Conservation (phyloP, 805 yeast species). For the Wickerhamiella nectarea region DNA sequence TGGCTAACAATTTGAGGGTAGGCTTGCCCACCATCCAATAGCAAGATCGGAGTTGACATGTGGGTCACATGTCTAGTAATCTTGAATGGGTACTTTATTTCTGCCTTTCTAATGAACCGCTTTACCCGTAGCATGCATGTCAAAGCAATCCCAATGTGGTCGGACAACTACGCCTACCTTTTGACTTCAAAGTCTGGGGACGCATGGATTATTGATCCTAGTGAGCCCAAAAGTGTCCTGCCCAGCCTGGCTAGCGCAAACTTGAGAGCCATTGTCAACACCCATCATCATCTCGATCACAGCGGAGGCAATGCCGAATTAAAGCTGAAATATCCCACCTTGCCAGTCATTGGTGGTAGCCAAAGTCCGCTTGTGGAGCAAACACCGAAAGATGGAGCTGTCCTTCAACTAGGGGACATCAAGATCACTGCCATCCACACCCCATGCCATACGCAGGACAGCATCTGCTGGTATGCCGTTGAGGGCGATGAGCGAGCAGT, state of each 20-base stretch:
- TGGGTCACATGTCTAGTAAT: too few species aligned
- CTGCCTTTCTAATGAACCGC: slow-evolving; percentile 9
- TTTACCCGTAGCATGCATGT: slow-evolving; percentile 52
- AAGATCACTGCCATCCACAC: slow-evolving; percentile 75
- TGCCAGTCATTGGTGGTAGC: slow-evolving; percentile 71
- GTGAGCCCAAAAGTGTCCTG: slow-evolving; percentile 61
- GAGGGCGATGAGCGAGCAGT: slow-evolving; percentile 67
- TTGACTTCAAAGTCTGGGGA: slow-evolving; percentile 44
- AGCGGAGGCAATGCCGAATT: slow-evolving; percentile 63
- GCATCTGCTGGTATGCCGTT: slow-evolving; percentile 69
- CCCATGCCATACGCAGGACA: slow-evolving; percentile 96
- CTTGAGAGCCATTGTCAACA: slow-evolving; percentile 70
- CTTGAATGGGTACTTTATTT: not conserved
- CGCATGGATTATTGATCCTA: slow-evolving; percentile 87
- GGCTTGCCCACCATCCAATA: too few species aligned
- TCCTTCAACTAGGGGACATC: slow-evolving; percentile 50
- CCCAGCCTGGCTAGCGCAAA: slow-evolving; percentile 31
- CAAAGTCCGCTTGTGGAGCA: slow-evolving; percentile 61
- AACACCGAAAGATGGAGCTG: slow-evolving; percentile 54
- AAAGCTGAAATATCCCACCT: slow-evolving; percentile 27
- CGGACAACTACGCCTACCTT: slow-evolving; percentile 82
- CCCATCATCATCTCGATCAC: slow-evolving; percentile 95
- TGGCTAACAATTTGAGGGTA: too few species aligned
- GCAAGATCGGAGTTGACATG: too few species aligned
- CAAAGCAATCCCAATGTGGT: slow-evolving; percentile 76